Base-by-base conservation (phyloP, 345 rosid species). In the Melaleuca alternifolia region DNA sequence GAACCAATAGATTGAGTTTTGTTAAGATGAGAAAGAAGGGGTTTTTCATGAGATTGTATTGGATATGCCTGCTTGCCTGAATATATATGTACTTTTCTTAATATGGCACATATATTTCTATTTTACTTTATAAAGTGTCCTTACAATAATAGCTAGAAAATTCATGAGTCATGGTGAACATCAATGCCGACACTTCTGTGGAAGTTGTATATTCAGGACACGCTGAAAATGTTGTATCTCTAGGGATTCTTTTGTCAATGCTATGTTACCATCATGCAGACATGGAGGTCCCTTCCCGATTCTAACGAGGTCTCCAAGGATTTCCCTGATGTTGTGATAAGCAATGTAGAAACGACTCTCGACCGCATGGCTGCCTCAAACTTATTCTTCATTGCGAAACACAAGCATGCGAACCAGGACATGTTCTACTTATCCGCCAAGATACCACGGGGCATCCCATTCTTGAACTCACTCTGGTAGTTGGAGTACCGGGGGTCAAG, bases 221-320 rank as follows among this genome's bases (percentile, higher is more conserved):
- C 10, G 24, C 46, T 11, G 24, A 33, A 71, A 71, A 33, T 71
- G 46, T 71, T 71, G 44, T 33, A 9, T 71, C 37, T 71, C 79
- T 71, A 10, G 24, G 16, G 48, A 71, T 48, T 18, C 1, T 16
- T 71, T 33, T 52, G 24, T 88, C 11, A 20, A 41, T 77, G 53
- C 76, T 53, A 71, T 20, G 79, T 71, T 33, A 71, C 37, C 37
- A 13, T 24, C 56, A 46, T 81, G 85, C 91, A 97, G 99, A 95
- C 99, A 84, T 96, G 99, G 99, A 94, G 99, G 89, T 96, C 98
- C 30, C 92, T 98, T 84, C 99, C 99, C 0, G 99, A 98, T 89
- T 88, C 97, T 10, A 98, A 96, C 24, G 99, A 98, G 91, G 95
- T 95, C 86, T 94, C 90, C n/a, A 95, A 88, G 90, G 99, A 98